A percentile compares a stretch with the other conserved stretches of the same genome.
These are phyloP conservation scores for Ilex aquifolium DNA, from an alignment of 257 asterid genomes.

Conservation along the genomic window DNA sequence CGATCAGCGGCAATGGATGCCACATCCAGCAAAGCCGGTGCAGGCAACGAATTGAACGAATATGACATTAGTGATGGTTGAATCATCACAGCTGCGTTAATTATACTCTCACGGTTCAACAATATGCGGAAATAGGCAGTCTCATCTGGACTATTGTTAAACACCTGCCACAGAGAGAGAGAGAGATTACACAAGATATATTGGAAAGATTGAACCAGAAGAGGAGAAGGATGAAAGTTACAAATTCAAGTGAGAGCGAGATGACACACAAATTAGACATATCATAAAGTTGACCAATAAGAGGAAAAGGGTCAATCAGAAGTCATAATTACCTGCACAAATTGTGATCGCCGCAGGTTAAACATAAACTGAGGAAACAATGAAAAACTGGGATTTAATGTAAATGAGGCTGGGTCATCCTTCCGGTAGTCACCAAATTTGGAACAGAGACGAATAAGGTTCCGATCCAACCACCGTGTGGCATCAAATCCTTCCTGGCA, in stretches of 20 bases:
- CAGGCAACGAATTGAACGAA: constrained; percentile 79
- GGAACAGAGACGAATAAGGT: constrained; percentile 85
- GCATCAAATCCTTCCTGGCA: constrained; percentile 94
- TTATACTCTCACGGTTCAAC: constrained; percentile 85
- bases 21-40: constrained; percentile 89
- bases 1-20: constrained; percentile 88
- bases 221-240: neutral
- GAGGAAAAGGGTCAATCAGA: constrained; percentile 5
- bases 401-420: constrained; percentile 89
- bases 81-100: constrained; percentile 95
- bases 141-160: constrained; percentile 97
- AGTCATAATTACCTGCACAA: constrained; percentile 63
- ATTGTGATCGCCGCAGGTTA: constrained; percentile 93
- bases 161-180: constrained; percentile 48
- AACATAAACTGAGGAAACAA: constrained; percentile 96
- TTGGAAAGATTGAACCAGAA: neutral
- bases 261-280: neutral
- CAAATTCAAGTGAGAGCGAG: neutral
- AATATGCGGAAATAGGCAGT: constrained; percentile 95
- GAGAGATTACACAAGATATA: neutral
- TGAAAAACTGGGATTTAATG: constrained; percentile 71
- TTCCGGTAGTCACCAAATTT: constrained; percentile 96
- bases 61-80: constrained; percentile 88
- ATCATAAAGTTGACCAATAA: neutral
- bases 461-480: constrained; percentile 95